Percentiles rank a stretch among this genome's conserved stretches.
Evolutionary conservation across 116 monocot species (phyloP).

Genomic region (Phalaenopsis hybrid): DNA sequence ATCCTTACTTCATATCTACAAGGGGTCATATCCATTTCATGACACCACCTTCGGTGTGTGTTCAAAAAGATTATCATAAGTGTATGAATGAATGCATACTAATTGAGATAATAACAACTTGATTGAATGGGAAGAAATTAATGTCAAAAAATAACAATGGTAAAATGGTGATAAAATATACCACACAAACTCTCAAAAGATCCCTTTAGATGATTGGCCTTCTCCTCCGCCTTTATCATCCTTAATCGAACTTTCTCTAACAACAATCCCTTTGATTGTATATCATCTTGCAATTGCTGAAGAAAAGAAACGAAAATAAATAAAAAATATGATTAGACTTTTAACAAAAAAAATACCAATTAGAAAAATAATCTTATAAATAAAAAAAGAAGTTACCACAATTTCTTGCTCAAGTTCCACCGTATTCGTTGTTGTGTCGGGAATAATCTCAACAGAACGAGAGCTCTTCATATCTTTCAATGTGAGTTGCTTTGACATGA

Average conservation of each 20-base stretch:
- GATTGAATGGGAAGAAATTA: not conserved
- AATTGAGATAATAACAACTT: not conserved
- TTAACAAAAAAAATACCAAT: not conserved
- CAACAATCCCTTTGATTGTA: conserved; percentile 46
- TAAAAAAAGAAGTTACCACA: conserved; percentile 32
- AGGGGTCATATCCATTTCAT: no score
- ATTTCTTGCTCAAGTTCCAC: conserved; percentile 80
- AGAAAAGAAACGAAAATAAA: not conserved
- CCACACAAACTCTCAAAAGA: conserved; percentile 71
- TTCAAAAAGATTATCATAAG: not conserved
- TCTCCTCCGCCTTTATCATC: conserved; percentile 35
- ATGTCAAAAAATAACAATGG: not conserved
- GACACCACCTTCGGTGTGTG: not conserved
- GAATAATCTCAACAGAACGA: conserved; percentile 39
- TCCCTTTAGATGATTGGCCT: conserved; percentile 44
- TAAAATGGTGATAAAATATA: conserved; percentile 18
- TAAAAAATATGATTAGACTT: not conserved
- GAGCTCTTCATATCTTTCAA: conserved; percentile 49
- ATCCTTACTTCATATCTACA: no score
- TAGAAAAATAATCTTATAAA: not conserved
- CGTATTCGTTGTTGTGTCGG: conserved; percentile 30
- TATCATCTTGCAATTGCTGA: conserved; percentile 69
- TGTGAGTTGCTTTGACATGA: conserved; percentile 45
- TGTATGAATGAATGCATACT: not conserved
- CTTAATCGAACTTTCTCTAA: conserved; percentile 44